Evolutionary conservation across 2,329 filamentous ascomycete species (phyloP).

Genomic region (Chrysoporthe deuterocubensis): DNA sequence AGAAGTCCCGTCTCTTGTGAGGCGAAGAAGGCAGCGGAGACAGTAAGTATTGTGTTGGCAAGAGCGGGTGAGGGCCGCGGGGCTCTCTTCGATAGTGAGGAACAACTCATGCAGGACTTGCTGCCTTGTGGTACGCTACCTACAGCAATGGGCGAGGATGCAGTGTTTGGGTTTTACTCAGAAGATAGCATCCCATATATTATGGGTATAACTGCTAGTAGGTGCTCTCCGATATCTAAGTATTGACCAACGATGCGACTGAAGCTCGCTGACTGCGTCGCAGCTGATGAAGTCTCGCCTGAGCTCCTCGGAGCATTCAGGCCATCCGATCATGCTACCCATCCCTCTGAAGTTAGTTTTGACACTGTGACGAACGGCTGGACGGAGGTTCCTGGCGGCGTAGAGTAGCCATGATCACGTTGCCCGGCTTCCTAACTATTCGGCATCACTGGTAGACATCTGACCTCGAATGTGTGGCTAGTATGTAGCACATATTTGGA

Average conservation of each 20-base stretch:
- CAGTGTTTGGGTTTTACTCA: not conserved
- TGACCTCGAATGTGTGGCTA: not conserved
- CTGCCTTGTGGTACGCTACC: not conserved
- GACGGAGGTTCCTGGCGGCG: not conserved
- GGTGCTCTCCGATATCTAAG: not conserved
- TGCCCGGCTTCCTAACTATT: not conserved
- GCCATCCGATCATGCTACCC: not conserved
- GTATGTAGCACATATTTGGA: not conserved
- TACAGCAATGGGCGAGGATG: not conserved
- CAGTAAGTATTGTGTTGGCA: constrained; percentile 11
- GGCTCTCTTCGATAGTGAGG: not conserved
- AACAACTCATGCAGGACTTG: not conserved
- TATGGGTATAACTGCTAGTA: not conserved
- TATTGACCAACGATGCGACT: not conserved
- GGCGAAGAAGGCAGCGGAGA: constrained; percentile 21
- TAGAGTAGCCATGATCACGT: not conserved
- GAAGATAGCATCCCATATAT: not conserved
- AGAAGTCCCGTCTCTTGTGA: constrained; percentile 24
- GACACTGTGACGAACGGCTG: not conserved
- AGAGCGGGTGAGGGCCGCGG: constrained; percentile 2
- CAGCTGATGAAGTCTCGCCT: not conserved
- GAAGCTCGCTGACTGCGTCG: not conserved
- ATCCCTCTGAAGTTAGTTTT: not conserved
- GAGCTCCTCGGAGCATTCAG: not conserved
- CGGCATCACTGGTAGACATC: not conserved